phyloP scores from a whole-genome alignment of 1,139 yeast genomes.

The Pichia sp. region DNA sequence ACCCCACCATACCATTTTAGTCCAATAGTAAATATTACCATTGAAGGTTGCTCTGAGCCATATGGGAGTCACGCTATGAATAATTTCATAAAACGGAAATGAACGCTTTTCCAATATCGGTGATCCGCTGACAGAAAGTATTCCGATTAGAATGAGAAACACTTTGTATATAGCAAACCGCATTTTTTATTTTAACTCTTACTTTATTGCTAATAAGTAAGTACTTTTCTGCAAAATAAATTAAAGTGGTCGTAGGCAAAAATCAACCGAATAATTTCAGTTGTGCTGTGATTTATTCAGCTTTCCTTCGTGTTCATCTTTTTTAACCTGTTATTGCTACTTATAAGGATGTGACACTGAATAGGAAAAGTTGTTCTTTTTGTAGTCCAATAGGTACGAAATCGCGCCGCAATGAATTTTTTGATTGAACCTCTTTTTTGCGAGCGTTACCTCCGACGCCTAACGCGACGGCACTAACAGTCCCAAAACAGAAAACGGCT shows the following conservation, averaged over 20 bases:
- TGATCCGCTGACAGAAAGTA: not conserved
- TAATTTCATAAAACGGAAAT: not conserved
- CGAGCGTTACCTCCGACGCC: not conserved
- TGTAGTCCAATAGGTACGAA: not conserved
- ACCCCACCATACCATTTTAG: not conserved
- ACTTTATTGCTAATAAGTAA: too few relatives aligned
- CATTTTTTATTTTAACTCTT: not conserved
- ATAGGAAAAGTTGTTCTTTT: too few relatives aligned
- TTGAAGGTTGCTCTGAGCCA: not conserved
- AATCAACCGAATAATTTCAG: too few relatives aligned
- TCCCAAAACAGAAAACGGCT: not conserved
- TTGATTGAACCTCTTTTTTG: not conserved
- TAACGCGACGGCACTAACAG: not conserved
- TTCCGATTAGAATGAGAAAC: not conserved
- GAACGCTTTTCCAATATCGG: not conserved
- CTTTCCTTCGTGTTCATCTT: too few relatives aligned
- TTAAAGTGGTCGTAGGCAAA: too few relatives aligned
- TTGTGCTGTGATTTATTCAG: too few relatives aligned
- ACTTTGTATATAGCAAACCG: not conserved
- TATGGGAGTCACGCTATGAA: not conserved
- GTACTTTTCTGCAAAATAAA: too few relatives aligned
- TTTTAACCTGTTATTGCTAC: too few relatives aligned
- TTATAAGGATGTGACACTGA: too few relatives aligned
- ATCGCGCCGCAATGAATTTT: not conserved
- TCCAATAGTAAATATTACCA: not conserved